phyloP scores from a whole-genome alignment of 2,329 filamentous ascomycete genomes.

The Chrysosporium keratinophilum region DNA sequence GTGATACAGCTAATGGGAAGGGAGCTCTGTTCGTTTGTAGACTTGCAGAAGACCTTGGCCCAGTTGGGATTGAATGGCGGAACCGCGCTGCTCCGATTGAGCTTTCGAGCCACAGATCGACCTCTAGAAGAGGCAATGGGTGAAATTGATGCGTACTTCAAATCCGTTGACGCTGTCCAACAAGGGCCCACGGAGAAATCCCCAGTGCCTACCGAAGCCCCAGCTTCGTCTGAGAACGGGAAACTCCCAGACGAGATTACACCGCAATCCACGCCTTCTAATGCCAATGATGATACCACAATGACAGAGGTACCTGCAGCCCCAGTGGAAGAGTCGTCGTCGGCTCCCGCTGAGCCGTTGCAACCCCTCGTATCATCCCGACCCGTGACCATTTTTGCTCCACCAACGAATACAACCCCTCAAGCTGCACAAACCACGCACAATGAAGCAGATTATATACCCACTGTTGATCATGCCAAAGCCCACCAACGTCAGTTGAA shows the following conservation, averaged over 20 bases:
- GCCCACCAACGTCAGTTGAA: constrained; percentile 65
- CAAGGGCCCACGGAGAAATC: constrained; percentile 14
- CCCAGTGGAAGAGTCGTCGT: background rate
- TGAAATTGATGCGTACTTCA: constrained; percentile 69
- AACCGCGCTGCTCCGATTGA: constrained; percentile 65
- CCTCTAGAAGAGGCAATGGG: constrained; percentile 77
- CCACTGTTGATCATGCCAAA: constrained; percentile 76
- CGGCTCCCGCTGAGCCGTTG: constrained; percentile 18
- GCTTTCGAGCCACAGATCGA: constrained; percentile 63
- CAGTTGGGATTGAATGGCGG: constrained; percentile 82
- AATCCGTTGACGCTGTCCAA: constrained; percentile 31
- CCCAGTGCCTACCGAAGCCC: constrained; percentile 8
- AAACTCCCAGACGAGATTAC: background rate
- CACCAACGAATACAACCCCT: constrained; percentile 64
- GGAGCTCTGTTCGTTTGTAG: constrained; percentile 63
- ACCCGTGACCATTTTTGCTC: constrained; percentile 60
- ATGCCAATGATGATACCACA: background rate
- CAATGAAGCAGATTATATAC: constrained; percentile 67
- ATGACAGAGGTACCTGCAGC: background rate
- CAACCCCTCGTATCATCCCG: constrained; percentile 34
- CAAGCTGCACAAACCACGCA: constrained; percentile 58
- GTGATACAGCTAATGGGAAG: constrained; percentile 73
- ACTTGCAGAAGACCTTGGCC: constrained; percentile 78
- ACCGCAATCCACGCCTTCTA: constrained; percentile 5
- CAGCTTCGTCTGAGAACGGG: constrained; percentile 9